phyloP scores from a whole-genome alignment of 139 green algal species.

The Yamagishiella unicocca region DNA sequence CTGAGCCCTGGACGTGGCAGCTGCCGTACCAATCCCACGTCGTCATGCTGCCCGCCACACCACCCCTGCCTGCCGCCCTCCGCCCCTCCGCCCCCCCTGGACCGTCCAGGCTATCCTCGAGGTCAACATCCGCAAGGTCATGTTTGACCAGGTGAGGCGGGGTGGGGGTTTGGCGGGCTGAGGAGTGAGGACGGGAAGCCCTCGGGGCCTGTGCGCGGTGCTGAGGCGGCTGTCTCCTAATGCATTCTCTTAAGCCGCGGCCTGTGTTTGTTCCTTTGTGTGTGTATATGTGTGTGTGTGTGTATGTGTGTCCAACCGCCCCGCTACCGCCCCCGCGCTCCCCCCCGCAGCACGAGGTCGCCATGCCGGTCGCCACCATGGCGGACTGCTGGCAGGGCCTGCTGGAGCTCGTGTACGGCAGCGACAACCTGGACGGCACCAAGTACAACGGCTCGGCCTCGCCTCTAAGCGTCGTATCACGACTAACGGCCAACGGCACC shows the following conservation, averaged over 20 bases:
- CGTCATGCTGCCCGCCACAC: no score
- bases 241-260: no score
- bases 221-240: no score
- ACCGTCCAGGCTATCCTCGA: constrained; percentile 11
- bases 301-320: background rate
- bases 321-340: background rate
- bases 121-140: constrained; percentile 46
- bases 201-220: no score
- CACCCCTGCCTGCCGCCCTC: no score
- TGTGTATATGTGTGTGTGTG: no score
- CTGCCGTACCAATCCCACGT: no score
- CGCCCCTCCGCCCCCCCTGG: background rate
- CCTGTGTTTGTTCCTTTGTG: no score
- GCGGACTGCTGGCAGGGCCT: constrained; percentile 64
- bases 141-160: constrained; percentile 54
- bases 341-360: constrained; percentile 63
- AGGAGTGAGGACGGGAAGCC: background rate
- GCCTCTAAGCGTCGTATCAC: constrained; percentile 10
- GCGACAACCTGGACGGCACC: constrained; percentile 27
- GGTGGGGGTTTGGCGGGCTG: background rate
- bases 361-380: constrained; percentile 60
- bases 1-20: no score
- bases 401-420: constrained; percentile 62
- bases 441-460: constrained; percentile 21
- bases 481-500: background rate